Conservation (phyloP, 1,139 yeast species). For the Geotrichum aggregatum region DNA sequence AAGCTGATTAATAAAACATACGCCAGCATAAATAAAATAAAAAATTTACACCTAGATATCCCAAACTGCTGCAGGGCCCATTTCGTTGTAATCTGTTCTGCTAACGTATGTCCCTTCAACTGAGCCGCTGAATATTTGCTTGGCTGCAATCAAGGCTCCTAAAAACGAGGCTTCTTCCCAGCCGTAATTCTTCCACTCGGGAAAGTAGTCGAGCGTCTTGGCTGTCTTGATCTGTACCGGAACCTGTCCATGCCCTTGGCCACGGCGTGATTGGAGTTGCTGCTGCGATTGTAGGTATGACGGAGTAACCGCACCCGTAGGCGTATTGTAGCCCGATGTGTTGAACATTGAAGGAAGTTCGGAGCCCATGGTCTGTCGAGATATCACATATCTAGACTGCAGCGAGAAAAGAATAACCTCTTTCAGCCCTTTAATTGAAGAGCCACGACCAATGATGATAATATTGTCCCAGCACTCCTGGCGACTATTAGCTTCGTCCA, state of each 20-base stretch:
- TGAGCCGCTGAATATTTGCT: slow-evolving; percentile 65
- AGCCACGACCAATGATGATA: slow-evolving; percentile 72
- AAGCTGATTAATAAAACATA: neutral
- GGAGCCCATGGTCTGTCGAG: slow-evolving; percentile 39
- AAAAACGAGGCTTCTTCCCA: slow-evolving; percentile 74
- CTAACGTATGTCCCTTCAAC: slow-evolving; percentile 65
- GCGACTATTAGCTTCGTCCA: slow-evolving; percentile 66
- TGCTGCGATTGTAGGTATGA: slow-evolving; percentile 20
- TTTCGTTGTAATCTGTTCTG: slow-evolving; percentile 67
- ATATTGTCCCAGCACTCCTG: slow-evolving; percentile 87
- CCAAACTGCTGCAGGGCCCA: slow-evolving; percentile 68
- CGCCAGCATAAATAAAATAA: neutral
- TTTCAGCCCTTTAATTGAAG: slow-evolving; percentile 68
- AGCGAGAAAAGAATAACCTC: slow-evolving; percentile 63
- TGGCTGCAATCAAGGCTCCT: slow-evolving; percentile 85
- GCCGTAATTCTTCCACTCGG: slow-evolving; percentile 87
- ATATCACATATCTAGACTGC: slow-evolving; percentile 53
- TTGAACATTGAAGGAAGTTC: slow-evolving; percentile 40
- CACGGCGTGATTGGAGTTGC: slow-evolving; percentile 28
- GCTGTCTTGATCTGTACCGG: slow-evolving; percentile 69
- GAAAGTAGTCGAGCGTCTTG: slow-evolving; percentile 84
- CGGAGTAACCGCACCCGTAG: slow-evolving; percentile 33
- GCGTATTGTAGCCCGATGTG: slow-evolving; percentile 37
- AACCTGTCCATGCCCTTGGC: slow-evolving; percentile 52
- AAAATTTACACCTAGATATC: slow-evolving; percentile 37